Percentiles rank a stretch among this genome's conserved stretches.
phyloP scores from a whole-genome alignment of 2,329 filamentous ascomycete species.

The Verticillium nonalfalfae region DNA sequence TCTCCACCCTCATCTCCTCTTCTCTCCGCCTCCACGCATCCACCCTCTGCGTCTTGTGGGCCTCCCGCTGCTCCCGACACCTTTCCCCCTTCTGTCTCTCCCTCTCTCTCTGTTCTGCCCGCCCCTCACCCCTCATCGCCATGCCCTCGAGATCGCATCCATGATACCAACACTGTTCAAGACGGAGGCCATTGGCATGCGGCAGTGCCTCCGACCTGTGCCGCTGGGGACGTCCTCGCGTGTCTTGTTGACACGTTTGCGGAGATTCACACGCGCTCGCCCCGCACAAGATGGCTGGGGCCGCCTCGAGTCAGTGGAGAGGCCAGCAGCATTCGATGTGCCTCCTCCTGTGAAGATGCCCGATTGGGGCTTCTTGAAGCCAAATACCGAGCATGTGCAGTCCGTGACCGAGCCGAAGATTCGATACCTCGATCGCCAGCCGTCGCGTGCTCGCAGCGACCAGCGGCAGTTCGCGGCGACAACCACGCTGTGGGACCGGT shows the following conservation, averaged over 20 bases:
- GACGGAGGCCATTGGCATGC: conserved; percentile 16
- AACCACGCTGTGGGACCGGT: neutral
- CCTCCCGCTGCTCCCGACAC: neutral
- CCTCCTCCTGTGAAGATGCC: neutral
- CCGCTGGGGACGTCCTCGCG: conserved; percentile 16
- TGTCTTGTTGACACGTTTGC: conserved; percentile 15
- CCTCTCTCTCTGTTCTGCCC: neutral
- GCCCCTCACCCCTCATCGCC: neutral
- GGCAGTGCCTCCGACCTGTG: conserved; percentile 12
- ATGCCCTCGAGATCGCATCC: conserved; percentile 2
- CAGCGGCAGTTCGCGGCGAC: neutral
- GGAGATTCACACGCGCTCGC: conserved; percentile 11
- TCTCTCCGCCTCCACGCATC: neutral
- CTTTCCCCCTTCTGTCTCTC: neutral
- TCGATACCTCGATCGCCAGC: neutral
- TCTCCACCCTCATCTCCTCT: conserved; percentile 5
- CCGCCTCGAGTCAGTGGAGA: neutral
- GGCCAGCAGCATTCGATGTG: neutral
- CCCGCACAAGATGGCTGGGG: neutral
- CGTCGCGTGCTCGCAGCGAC: neutral
- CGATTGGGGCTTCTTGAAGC: neutral
- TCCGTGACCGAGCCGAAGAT: neutral
- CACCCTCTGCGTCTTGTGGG: neutral
- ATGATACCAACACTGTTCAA: conserved; percentile 7
- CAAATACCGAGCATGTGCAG: neutral